Base-by-base conservation (phyloP, 2,329 filamentous ascomycete genomes). In the Hypoxylon sp. region DNA sequence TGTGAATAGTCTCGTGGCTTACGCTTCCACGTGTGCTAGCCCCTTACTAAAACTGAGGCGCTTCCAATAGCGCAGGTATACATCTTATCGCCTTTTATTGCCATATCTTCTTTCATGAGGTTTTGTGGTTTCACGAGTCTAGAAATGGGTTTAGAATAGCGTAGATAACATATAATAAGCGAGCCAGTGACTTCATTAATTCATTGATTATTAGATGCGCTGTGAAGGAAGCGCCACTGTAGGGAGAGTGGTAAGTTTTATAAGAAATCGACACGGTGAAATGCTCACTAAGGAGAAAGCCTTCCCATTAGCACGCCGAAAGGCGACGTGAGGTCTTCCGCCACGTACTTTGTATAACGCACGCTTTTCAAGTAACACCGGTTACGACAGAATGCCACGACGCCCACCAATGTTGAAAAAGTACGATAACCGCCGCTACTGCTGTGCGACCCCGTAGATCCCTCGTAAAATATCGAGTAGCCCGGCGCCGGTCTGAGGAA, bases 401-500 rank as follows among this genome's bases (percentile, higher is more conserved):
- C 63, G 66, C 60, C 65, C 54, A 63, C 64, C 63, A 58, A 63
- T 65, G 39, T 57, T 54, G 35, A 17, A 67, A 67, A 50, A 55
- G 57, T 53, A 59, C 53, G 51, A 69, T 57, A 63, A 70, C 63
- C 61, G 67, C 67, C 67, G 61, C 66, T 63, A 71, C 67, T 71
- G 66, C 63, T 11, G 67, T 71, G 67, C 61, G 58, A 71, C 69
- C 67, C 61, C 60, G 61, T 58, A 58, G 26, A 60, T 63, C 61
- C 52, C 47, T 61, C 60, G 53, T 66, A 59, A 60, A 44, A 35
- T 31, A 33, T 37, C 22, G 24, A 50, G 17, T 17, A 63, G 42
- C 48, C 26, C 11, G 26, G 22, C 44, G 53, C 52, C 35, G 35
- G 17, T 46, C 19, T 54, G 11, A 31, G 39, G 17, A 52, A 29